Conservation (phyloP, 1,284 basidiomycete species). For the Sphaerobolus stellatus region DNA sequence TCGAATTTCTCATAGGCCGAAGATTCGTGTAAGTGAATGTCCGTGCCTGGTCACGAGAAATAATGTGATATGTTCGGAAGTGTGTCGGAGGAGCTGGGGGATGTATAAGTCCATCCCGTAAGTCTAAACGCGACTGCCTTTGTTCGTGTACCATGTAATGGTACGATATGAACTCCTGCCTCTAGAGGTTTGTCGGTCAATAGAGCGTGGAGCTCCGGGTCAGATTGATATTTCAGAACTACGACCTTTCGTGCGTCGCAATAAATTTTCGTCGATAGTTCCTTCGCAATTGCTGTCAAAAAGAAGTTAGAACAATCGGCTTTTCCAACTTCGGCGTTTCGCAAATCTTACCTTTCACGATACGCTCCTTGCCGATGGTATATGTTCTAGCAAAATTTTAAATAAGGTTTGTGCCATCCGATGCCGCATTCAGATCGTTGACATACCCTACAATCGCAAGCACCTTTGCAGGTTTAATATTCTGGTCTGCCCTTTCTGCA, state of each 20-base stretch:
- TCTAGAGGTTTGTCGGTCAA: constrained; percentile 76
- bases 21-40: constrained; percentile 70
- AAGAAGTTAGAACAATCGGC: too few relatives aligned
- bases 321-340: not conserved
- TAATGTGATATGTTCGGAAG: constrained; percentile 65
- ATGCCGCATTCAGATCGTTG: not conserved
- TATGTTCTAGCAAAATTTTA: constrained; percentile 65
- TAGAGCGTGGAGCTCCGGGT: constrained; percentile 77
- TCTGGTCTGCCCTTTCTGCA: constrained; percentile 25
- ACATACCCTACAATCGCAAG: constrained; percentile 85
- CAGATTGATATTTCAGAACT: constrained; percentile 79
- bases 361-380: constrained; percentile 95
- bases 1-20: constrained; percentile 71
- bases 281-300: constrained; percentile 74
- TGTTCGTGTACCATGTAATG: constrained; percentile 72
- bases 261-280: constrained; percentile 83
- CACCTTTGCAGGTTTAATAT: constrained; percentile 31
- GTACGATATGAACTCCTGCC: constrained; percentile 85
- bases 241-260: constrained; percentile 83
- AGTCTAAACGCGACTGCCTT: constrained; percentile 85
- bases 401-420: not conserved
- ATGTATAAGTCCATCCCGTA: constrained; percentile 89
- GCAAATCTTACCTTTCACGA: constrained; percentile 75
- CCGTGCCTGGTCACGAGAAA: constrained; percentile 63
- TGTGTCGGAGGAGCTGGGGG: constrained; percentile 51